These are phyloP conservation scores for Penicillium manginii DNA, from an alignment of 495 filamentous ascomycete species.

Conservation along the genomic window DNA sequence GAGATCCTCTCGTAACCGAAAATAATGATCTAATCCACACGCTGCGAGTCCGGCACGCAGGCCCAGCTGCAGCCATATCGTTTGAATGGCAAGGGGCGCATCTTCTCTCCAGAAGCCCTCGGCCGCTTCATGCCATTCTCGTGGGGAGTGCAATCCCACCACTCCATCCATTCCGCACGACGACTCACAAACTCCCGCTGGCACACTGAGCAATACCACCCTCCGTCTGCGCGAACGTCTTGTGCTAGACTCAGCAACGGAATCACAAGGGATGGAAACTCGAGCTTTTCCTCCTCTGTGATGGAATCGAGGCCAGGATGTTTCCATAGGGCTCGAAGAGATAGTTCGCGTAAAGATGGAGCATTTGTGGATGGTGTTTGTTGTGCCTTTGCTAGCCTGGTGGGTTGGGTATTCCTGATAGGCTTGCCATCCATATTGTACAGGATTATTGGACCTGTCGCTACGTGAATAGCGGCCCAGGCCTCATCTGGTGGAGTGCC, in stretches of 20 bases:
- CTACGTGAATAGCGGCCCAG: conserved; percentile 48
- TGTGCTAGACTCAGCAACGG: conserved; percentile 45
- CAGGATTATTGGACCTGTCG: conserved; percentile 45
- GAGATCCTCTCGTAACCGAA: conserved; percentile 5
- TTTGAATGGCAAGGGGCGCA: conserved; percentile 63
- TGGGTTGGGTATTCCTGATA: conserved; percentile 12
- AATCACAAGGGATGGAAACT: conserved; percentile 46
- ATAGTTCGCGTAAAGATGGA: conserved; percentile 62
- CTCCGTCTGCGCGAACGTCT: conserved; percentile 52
- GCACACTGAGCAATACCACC: conserved; percentile 64
- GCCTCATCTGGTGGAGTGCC: conserved; percentile 37
- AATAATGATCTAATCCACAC: conserved; percentile 8
- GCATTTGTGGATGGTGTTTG: conserved; percentile 25
- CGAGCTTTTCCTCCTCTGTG: conserved; percentile 40
- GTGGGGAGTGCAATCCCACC: conserved; percentile 60
- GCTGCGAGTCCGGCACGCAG: conserved; percentile 51
- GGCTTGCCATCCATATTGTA: conserved; percentile 51
- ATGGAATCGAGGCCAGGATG: conserved; percentile 48
- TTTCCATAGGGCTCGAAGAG: conserved; percentile 53
- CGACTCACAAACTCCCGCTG: conserved; percentile 58
- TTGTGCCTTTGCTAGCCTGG: neutral
- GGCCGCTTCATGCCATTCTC: conserved; percentile 50
- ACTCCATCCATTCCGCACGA: conserved; percentile 73
- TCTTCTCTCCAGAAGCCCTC: conserved; percentile 35
- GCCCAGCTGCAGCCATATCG: conserved; percentile 67